Evolutionary conservation across 202 grass and related monocot genomes (phyloP).

Genomic region (Cymbopogon flexuosus): DNA sequence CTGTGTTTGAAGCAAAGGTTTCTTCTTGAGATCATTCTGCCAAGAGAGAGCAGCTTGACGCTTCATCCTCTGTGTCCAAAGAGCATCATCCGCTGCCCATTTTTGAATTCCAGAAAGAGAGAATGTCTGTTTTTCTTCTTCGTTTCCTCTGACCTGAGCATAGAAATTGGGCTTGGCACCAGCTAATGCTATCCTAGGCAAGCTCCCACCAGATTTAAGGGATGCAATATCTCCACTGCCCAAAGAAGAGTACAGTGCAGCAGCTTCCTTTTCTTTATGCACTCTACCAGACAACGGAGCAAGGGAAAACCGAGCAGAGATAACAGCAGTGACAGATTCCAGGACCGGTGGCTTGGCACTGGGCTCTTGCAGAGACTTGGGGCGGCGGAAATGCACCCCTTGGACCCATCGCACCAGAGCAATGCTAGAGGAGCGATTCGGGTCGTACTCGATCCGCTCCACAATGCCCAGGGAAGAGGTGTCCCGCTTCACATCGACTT

Average conservation of each 20-base stretch:
- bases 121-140: neutral
- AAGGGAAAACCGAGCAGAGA: neutral
- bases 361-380: neutral
- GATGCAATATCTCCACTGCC: neutral
- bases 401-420: slow-evolving; percentile 7
- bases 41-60: slow-evolving; percentile 10
- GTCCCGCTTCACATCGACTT: neutral
- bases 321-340: neutral
- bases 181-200: neutral
- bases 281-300: neutral
- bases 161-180: neutral
- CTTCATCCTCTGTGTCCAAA: slow-evolving; percentile 14
- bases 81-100: neutral
- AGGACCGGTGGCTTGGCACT: neutral
- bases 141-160: neutral
- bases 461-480: neutral
- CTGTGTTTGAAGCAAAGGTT: neutral
- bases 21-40: slow-evolving; percentile 24
- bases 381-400: neutral
- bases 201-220: neutral
- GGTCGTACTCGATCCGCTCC: slow-evolving; percentile 1
- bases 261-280: neutral
- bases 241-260: neutral
- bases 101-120: neutral
- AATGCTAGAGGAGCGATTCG: neutral